Evolutionary conservation across 2,329 filamentous ascomycete species (phyloP).

Genomic region (Lasiodiplodia theobromae): DNA sequence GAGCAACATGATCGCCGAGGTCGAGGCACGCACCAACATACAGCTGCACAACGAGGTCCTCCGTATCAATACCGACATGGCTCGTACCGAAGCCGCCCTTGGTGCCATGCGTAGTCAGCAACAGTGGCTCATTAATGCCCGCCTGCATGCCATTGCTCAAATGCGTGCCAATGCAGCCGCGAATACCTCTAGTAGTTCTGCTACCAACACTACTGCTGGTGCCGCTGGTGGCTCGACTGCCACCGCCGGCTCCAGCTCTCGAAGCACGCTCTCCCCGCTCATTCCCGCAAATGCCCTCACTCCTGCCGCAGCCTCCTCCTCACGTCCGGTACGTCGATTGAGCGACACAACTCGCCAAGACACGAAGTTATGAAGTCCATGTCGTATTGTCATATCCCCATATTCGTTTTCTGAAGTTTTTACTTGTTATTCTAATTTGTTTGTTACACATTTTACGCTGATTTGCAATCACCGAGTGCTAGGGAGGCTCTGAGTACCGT

Average conservation of each 20-base stretch:
- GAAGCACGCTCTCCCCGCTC: not conserved
- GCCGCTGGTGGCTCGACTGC: constrained; percentile 2
- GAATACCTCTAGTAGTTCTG: not conserved
- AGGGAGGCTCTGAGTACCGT: not conserved
- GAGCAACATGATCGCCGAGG: constrained; percentile 61
- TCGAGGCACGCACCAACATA: constrained; percentile 68
- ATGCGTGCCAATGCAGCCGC: constrained; percentile 23
- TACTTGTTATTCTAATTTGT: constrained; percentile 2
- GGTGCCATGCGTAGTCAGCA: constrained; percentile 28
- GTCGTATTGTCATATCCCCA: not conserved
- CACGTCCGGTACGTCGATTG: constrained; percentile 25
- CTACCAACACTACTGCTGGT: constrained; percentile 12
- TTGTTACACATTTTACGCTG: not conserved
- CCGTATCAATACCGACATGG: constrained; percentile 67
- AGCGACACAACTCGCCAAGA: constrained; percentile 25
- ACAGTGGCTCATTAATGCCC: constrained; percentile 29
- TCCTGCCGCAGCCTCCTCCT: not conserved
- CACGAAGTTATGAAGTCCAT: constrained; percentile 28
- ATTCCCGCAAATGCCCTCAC: not conserved
- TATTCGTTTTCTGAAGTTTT: not conserved
- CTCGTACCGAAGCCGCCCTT: constrained; percentile 61
- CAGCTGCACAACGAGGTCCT: constrained; percentile 69
- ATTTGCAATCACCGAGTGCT: not conserved
- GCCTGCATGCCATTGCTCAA: constrained; percentile 25
- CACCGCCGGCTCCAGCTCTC: constrained; percentile 11